Conservation (phyloP, 176 grass and related monocot species). For the Otatea glauca region DNA sequence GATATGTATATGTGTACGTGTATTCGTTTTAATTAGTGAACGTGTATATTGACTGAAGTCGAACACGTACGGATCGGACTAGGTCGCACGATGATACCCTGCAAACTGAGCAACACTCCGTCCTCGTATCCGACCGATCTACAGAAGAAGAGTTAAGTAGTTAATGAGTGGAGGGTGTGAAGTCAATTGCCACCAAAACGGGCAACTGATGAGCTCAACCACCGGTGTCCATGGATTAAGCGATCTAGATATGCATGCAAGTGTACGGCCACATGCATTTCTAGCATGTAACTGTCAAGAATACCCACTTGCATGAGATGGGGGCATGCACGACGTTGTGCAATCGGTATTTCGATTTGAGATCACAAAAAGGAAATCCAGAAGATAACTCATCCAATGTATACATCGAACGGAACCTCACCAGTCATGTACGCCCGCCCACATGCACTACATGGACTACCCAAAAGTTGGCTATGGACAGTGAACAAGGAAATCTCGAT, state of each 20-base stretch:
- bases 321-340: background rate
- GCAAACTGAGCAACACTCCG: too few species aligned
- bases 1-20: too few species aligned
- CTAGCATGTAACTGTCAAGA: background rate
- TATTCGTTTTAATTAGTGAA: too few species aligned
- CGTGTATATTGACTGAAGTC: too few species aligned
- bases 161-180: background rate
- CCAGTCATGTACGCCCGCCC: too few species aligned
- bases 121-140: background rate
- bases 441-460: too few species aligned
- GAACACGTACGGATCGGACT: too few species aligned
- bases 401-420: too few species aligned
- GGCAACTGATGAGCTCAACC: constrained; percentile 2
- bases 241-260: background rate
- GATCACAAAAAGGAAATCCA: background rate
- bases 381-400: too few species aligned
- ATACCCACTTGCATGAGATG: background rate
- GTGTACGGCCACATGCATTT: background rate
- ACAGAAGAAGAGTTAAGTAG: background rate
- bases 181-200: constrained; percentile 10
- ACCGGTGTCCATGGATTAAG: background rate
- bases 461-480: too few species aligned
- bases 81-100: too few species aligned
- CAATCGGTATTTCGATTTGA: background rate
- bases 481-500: too few species aligned